These are phyloP conservation scores for Cercospora sojina DNA, from an alignment of 2,329 filamentous ascomycete species.

Conservation along the genomic window DNA sequence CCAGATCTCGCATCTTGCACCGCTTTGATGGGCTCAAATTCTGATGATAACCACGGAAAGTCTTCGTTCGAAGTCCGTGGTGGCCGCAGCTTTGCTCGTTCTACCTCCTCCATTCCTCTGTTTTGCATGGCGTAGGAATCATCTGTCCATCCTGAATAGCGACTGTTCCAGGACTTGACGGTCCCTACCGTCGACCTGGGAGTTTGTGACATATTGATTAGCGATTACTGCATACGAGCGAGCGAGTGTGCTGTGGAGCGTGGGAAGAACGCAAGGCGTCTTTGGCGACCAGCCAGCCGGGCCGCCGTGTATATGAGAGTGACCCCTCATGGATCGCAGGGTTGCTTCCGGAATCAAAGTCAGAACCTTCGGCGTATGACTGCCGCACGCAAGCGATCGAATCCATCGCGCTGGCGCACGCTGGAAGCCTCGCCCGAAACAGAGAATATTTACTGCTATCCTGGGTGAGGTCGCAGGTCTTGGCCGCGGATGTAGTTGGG, in stretches of 20 bases:
- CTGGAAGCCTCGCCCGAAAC: slow-evolving; percentile 11
- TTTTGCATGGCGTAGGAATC: slow-evolving; percentile 29
- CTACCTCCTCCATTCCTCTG: slow-evolving; percentile 33
- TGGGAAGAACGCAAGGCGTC: slow-evolving; percentile 17
- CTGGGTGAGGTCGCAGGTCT: slow-evolving; percentile 10
- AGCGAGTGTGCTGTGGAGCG: slow-evolving; percentile 8
- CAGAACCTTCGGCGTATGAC: slow-evolving; percentile 17
- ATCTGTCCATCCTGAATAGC: slow-evolving; percentile 32
- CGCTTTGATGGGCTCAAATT: slow-evolving; percentile 36
- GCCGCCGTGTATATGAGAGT: slow-evolving; percentile 25
- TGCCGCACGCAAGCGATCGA: slow-evolving; percentile 17
- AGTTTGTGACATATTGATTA: slow-evolving; percentile 33
- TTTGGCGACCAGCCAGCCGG: slow-evolving; percentile 12
- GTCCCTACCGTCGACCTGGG: slow-evolving; percentile 36
- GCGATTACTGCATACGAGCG: slow-evolving; percentile 4
- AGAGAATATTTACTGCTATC: not conserved
- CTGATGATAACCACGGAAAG: slow-evolving; percentile 37
- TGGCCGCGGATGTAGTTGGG: not conserved
- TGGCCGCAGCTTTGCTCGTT: slow-evolving; percentile 32
- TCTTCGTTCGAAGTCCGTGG: slow-evolving; percentile 30
- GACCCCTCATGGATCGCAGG: slow-evolving; percentile 12
- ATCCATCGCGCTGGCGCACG: slow-evolving; percentile 10
- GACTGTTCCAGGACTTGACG: slow-evolving; percentile 38
- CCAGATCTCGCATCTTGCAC: slow-evolving; percentile 22
- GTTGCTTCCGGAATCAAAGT: slow-evolving; percentile 14